Evolutionary conservation across 768 basidiomycete species (phyloP).

Genomic region (Cystofilobasidium macerans): DNA sequence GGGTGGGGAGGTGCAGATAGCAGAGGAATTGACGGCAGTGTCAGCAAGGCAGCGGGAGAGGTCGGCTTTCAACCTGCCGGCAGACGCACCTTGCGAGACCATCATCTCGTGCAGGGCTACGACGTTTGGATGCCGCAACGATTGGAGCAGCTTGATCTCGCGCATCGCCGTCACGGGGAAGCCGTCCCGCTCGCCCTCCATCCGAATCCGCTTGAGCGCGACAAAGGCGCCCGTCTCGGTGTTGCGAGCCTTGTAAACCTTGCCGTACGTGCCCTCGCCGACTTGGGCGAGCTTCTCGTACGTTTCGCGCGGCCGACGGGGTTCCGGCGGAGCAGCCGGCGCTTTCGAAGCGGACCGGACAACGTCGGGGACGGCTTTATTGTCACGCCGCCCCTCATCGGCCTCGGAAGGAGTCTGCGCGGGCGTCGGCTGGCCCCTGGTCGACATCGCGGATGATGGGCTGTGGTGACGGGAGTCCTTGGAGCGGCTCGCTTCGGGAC

Average conservation of each 20-base stretch:
- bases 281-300: conserved; percentile 87
- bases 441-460: too few species aligned
- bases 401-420: too few species aligned
- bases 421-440: too few species aligned
- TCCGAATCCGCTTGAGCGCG: conserved; percentile 89
- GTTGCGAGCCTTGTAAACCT: conserved; percentile 92
- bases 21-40: background rate
- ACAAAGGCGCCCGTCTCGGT: conserved; percentile 63
- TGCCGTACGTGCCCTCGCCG: conserved; percentile 96
- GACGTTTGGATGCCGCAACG: conserved; percentile 76
- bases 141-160: conserved; percentile 94
- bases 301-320: conserved; percentile 26
- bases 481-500: too few species aligned
- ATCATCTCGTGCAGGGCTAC: conserved; percentile 93
- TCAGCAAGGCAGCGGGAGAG: background rate
- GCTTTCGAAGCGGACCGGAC: too few species aligned
- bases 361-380: too few species aligned
- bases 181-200: conserved; percentile 94
- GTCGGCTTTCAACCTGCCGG: too few species aligned
- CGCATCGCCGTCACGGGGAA: conserved; percentile 99
- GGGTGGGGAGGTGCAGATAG: too few species aligned
- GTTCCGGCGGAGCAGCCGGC: background rate
- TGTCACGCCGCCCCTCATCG: too few species aligned
- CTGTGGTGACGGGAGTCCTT: background rate
- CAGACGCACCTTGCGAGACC: conserved; percentile 74